phyloP scores from a whole-genome alignment of 2,329 filamentous ascomycete species.

The Aureobasidium sp. region DNA sequence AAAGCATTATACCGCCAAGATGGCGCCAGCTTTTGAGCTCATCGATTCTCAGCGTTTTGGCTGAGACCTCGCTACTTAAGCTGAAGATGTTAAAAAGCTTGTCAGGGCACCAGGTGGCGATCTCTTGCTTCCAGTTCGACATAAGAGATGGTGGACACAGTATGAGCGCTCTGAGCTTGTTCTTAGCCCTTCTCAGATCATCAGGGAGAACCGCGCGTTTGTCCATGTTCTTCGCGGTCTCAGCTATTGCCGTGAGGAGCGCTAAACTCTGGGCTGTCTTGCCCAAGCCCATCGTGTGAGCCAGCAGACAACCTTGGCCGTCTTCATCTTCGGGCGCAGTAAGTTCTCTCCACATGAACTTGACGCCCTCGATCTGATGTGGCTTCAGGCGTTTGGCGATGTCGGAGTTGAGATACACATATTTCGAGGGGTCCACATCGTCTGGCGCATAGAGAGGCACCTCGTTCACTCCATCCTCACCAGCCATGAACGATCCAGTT shows the following conservation, averaged over 20 bases:
- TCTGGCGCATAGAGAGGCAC: constrained; percentile 2
- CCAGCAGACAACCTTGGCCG: constrained; percentile 69
- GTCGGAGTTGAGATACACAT: constrained; percentile 57
- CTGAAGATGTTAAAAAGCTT: constrained; percentile 50
- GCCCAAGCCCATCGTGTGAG: constrained; percentile 86
- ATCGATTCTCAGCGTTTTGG: constrained; percentile 34
- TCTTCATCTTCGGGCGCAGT: constrained; percentile 46
- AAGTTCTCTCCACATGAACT: constrained; percentile 84
- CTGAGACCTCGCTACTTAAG: neutral
- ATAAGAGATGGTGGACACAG: constrained; percentile 69
- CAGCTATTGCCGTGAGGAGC: constrained; percentile 66
- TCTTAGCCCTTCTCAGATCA: constrained; percentile 39
- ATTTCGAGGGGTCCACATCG: constrained; percentile 34
- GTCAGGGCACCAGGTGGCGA: constrained; percentile 56
- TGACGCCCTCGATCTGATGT: constrained; percentile 74
- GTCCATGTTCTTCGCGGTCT: constrained; percentile 55
- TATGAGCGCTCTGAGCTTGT: constrained; percentile 57
- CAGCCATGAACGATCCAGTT: neutral
- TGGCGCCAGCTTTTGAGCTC: constrained; percentile 54
- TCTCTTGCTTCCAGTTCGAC: constrained; percentile 77
- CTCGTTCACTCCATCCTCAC: neutral
- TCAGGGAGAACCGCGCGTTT: constrained; percentile 62
- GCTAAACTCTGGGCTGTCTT: constrained; percentile 88
- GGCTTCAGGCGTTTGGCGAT: constrained; percentile 64
- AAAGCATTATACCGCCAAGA: constrained; percentile 64